phyloP scores from a whole-genome alignment of 1,284 basidiomycete species.

The Pyrrhoderma noxium region DNA sequence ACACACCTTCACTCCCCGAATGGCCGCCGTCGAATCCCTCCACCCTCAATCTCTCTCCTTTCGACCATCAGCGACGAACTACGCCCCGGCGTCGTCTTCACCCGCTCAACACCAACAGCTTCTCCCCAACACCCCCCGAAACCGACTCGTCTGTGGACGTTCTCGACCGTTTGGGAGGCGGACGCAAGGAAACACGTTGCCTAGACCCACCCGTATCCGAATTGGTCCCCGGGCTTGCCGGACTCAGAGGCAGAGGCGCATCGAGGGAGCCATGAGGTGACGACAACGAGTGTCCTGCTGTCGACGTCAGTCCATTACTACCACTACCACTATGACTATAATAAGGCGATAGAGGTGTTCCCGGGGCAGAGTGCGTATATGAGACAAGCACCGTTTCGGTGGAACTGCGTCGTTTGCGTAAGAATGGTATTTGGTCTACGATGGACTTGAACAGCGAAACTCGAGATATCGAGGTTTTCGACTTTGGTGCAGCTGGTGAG shows the following conservation, averaged over 20 bases:
- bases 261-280: conserved; percentile 8
- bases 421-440: conserved; percentile 39
- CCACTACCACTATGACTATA: too few relatives aligned
- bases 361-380: conserved; percentile 24
- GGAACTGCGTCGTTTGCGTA: conserved; percentile 28
- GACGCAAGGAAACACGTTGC: conserved; percentile 3
- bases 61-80: not conserved
- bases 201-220: too few relatives aligned
- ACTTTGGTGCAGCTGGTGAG: conserved; percentile 24
- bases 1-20: too few relatives aligned
- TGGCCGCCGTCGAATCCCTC: too few relatives aligned
- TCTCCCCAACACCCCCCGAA: not conserved
- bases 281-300: not conserved
- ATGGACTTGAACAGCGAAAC: conserved; percentile 61
- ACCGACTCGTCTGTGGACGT: not conserved
- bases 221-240: too few relatives aligned
- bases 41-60: too few relatives aligned
- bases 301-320: too few relatives aligned
- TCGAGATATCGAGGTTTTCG: conserved; percentile 28
- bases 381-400: conserved; percentile 59
- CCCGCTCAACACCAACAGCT: not conserved
- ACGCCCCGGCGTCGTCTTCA: too few relatives aligned
- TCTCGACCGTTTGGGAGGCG: conserved; percentile 13
- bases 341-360: conserved; percentile 3
- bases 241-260: not conserved